Conservation (phyloP, 768 basidiomycete genomes). For the Lactifluus rugatus region DNA sequence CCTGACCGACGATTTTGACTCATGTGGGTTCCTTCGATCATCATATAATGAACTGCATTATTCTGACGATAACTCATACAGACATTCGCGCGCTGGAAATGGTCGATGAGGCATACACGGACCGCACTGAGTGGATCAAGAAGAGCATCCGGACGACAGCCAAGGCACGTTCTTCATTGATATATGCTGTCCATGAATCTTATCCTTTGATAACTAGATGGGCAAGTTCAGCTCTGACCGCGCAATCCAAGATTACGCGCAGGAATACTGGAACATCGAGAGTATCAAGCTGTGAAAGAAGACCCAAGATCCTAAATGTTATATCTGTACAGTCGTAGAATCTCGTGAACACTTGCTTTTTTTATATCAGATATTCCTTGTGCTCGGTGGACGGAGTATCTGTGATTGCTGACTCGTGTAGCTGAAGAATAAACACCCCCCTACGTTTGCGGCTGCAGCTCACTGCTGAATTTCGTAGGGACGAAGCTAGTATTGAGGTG, state of each 20-base stretch:
- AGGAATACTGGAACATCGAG: conserved; percentile 78
- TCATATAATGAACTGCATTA: not conserved
- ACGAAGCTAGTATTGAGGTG: not conserved
- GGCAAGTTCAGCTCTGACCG: conserved; percentile 95
- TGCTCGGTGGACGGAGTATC: not conserved
- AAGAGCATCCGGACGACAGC: conserved; percentile 81
- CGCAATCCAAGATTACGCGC: conserved; percentile 86
- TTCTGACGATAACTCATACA: conserved; percentile 21
- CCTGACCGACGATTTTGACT: conserved; percentile 89
- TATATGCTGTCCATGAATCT: not conserved
- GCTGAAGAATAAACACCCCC: not conserved
- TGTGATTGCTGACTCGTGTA: not conserved
- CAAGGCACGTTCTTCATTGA: conserved; percentile 35
- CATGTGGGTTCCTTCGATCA: conserved; percentile 42
- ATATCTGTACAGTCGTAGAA: conserved; percentile 8
- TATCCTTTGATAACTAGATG: conserved; percentile 44
- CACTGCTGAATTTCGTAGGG: not conserved
- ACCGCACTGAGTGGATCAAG: conserved; percentile 83
- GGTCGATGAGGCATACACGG: conserved; percentile 82
- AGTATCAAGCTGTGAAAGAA: conserved; percentile 23
- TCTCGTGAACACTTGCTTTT: not conserved
- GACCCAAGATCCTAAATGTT: not conserved
- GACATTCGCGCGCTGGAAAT: conserved; percentile 75
- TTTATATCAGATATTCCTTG: not conserved
- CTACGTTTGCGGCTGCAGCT: not conserved